Percentiles rank a stretch among this genome's conserved stretches.
Evolutionary conservation across 305 asterid species (phyloP).

Genomic region (Solanum hybrid): DNA sequence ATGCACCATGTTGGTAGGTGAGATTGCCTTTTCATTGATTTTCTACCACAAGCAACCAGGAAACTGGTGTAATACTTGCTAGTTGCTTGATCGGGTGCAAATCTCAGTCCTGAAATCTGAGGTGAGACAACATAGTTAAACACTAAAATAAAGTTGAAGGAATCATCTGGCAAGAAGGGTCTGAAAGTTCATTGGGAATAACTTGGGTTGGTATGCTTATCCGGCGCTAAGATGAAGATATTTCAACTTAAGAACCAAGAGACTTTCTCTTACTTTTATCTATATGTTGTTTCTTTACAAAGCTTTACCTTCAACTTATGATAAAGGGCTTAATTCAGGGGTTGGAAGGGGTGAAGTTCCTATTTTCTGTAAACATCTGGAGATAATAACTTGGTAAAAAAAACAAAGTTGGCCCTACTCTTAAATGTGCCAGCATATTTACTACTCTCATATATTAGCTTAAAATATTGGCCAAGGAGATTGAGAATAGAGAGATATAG

Average conservation of each 20-base stretch:
- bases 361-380: neutral
- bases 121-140: neutral
- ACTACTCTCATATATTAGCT: neutral
- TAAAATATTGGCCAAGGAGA: neutral
- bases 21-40: neutral
- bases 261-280: neutral
- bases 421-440: neutral
- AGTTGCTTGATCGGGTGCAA: neutral
- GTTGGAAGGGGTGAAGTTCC: neutral
- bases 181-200: neutral
- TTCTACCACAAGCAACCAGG: neutral
- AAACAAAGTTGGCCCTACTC: neutral
- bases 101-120: neutral
- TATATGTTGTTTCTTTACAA: neutral
- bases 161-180: neutral
- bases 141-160: neutral
- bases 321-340: neutral
- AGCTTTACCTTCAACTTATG: neutral
- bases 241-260: neutral
- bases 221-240: neutral
- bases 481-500: neutral
- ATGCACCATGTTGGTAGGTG: neutral
- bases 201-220: neutral
- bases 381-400: neutral
- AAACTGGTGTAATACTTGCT: neutral